A percentile compares a stretch with the other conserved stretches of the same genome.
Evolutionary conservation across 2,329 filamentous ascomycete species (phyloP).

Genomic region (Parastagonospora avenae): DNA sequence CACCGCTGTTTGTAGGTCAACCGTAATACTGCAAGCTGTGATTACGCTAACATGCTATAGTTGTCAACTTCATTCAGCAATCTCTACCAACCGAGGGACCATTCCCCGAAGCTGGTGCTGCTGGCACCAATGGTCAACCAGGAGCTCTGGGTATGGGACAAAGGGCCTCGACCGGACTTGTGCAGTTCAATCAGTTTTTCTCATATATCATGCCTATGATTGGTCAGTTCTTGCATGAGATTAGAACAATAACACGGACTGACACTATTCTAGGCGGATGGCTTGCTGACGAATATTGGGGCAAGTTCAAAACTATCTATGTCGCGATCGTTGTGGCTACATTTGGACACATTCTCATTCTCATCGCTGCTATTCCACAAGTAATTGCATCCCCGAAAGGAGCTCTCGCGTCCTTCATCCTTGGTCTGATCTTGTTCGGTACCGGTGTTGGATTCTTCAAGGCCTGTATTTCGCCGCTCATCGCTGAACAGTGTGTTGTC

Average conservation of each 20-base stretch:
- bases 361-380: slow-evolving; percentile 58
- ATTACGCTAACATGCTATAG: slow-evolving; percentile 8
- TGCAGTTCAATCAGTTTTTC: neutral
- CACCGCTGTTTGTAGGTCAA: slow-evolving; percentile 29
- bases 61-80: slow-evolving; percentile 48
- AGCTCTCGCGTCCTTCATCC: slow-evolving; percentile 55
- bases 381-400: slow-evolving; percentile 42
- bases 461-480: slow-evolving; percentile 58
- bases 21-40: neutral
- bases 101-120: slow-evolving; percentile 56
- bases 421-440: slow-evolving; percentile 52
- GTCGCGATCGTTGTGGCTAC: slow-evolving; percentile 63
- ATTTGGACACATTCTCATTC: slow-evolving; percentile 58
- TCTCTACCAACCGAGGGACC: slow-evolving; percentile 53
- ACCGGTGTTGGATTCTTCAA: slow-evolving; percentile 53
- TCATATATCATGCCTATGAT: slow-evolving; percentile 31
- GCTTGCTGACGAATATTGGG: slow-evolving; percentile 63
- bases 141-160: slow-evolving; percentile 31
- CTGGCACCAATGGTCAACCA: slow-evolving; percentile 30
- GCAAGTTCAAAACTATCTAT: slow-evolving; percentile 64
- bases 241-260: slow-evolving; percentile 9
- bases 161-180: neutral
- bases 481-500: slow-evolving; percentile 63
- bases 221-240: slow-evolving; percentile 17
- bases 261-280: slow-evolving; percentile 60